Conservation (phyloP, 306 rosid species). For the Clitoria ternatea region DNA sequence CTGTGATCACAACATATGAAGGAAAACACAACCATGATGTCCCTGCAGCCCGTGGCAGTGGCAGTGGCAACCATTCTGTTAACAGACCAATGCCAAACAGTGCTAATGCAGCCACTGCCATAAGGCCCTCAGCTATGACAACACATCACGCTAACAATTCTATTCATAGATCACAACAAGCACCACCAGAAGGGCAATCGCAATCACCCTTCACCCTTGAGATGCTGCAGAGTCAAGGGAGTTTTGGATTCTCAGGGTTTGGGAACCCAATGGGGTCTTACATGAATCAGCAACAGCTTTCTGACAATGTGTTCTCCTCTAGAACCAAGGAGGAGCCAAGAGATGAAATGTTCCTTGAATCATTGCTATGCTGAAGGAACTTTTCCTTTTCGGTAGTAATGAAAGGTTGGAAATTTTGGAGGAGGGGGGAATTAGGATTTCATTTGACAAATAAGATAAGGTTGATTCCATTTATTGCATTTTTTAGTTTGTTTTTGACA, state of each 20-base stretch:
- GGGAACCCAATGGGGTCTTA: constrained; percentile 46
- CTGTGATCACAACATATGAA: constrained; percentile 93
- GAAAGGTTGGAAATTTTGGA: constrained; percentile 8
- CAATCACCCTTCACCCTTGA: constrained; percentile 57
- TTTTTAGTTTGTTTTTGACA: constrained; percentile 39
- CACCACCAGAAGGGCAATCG: constrained; percentile 40
- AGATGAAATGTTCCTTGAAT: constrained; percentile 69
- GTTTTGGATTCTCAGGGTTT: constrained; percentile 46
- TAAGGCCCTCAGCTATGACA: constrained; percentile 39
- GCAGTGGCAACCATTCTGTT: constrained; percentile 61
- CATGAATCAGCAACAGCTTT: constrained; percentile 39
- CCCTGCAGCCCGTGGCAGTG: constrained; percentile 89
- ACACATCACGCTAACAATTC: constrained; percentile 19
- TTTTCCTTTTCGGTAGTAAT: background rate
- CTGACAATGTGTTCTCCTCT: constrained; percentile 43
- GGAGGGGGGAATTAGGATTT: constrained; percentile 8
- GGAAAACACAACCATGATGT: constrained; percentile 95
- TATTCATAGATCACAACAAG: constrained; percentile 28
- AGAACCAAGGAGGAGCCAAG: constrained; percentile 82
- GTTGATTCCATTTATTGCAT: constrained; percentile 56
- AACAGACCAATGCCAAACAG: constrained; percentile 46
- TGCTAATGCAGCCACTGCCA: constrained; percentile 19
- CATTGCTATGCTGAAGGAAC: constrained; percentile 54
- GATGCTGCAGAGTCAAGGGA: constrained; percentile 50
- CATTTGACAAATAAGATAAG: constrained; percentile 15